Base-by-base conservation (phyloP, 2,329 filamentous ascomycete genomes). In the Talaromyces sp. region DNA sequence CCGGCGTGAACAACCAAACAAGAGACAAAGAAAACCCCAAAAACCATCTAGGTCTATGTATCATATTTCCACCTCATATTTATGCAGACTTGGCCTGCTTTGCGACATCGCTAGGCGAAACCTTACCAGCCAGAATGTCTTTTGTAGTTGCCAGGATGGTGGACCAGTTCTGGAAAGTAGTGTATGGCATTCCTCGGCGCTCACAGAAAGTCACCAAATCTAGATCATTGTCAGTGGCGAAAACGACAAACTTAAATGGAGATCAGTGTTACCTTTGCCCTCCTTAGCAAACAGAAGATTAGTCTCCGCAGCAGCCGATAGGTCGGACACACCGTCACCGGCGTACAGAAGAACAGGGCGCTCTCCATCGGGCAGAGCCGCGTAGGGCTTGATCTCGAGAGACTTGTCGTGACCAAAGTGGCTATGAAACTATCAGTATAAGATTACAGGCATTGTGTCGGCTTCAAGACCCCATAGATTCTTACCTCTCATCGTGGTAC, bases 391-490 rank as follows among this genome's bases (percentile, higher is more conserved):
- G 66, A 99, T 91, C 70, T 94, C 90, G 49, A 93, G 80, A 22
- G 88, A 92, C 83, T 99, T 99, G 81, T 99, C 93, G 70, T 99
- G 94, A n/a, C 94, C 94, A 66, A 95, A 95, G 53, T 86, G 82
- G 68, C 88, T 90, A 57, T 24, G 47, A 10, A 54, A 47, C 14
- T 13, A 32, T 29, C 20, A 42, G 13, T 19, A 36, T 43, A 29
- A 46, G 43, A 22, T 24, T 24, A 46, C 19, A 22, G 30, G n/a
- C 24, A 22, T 22, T 6, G 3, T 44, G 19, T 39, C 14, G 11
- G 33, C 16, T 11, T 10, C 10, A 10, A 17, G 19, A 29, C 7
- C 9, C 9, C 4, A 20, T n/a, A 16, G 17, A 6, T n/a, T n/a
- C 74, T 68, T 68, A 87, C 85, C 85, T 91, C 56, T 93, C 90